Conservation (phyloP, 495 filamentous ascomycete genomes). For the Lasiosphaeriaceae sp. region DNA sequence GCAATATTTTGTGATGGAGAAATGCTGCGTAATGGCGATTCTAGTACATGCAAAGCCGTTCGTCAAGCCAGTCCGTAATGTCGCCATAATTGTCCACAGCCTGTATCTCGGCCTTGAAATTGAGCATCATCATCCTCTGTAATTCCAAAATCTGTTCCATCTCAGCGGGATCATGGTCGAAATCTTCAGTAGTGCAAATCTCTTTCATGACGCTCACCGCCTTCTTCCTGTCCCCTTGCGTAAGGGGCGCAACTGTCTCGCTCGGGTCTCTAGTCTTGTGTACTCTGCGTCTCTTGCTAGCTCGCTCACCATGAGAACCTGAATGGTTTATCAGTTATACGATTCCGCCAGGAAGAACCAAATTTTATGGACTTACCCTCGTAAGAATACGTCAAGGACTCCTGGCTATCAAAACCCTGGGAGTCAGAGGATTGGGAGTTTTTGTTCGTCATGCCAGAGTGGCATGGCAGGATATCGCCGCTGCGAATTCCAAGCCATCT, state of each 20-base stretch:
- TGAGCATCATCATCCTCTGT: constrained; percentile 82
- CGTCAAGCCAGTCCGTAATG: constrained; percentile 63
- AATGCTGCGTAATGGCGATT: too few relatives aligned
- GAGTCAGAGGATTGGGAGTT: constrained; percentile 2
- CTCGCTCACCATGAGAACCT: constrained; percentile 12
- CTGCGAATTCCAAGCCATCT: constrained; percentile 73
- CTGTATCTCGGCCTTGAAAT: constrained; percentile 88
- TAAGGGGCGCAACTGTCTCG: constrained; percentile 6
- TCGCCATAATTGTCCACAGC: constrained; percentile 61
- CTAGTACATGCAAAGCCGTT: constrained; percentile 29
- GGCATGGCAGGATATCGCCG: constrained; percentile 45
- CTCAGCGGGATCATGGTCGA: constrained; percentile 4
- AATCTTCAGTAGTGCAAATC: constrained; percentile 7
- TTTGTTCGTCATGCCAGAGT: neutral
- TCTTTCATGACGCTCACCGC: constrained; percentile 62
- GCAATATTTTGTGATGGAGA: too few relatives aligned
- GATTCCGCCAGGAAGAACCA: too few relatives aligned
- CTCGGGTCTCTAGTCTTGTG: constrained; percentile 3
- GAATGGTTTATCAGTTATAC: too few relatives aligned
- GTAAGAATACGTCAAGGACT: constrained; percentile 4
- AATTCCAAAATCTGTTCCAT: constrained; percentile 60
- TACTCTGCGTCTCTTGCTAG: constrained; percentile 8
- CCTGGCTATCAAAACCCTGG: constrained; percentile 13
- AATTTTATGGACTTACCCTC: constrained; percentile 5
- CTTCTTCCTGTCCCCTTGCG: constrained; percentile 11